Conservation (phyloP, 2,329 filamentous ascomycete species). For the Teratosphaeria viscida region DNA sequence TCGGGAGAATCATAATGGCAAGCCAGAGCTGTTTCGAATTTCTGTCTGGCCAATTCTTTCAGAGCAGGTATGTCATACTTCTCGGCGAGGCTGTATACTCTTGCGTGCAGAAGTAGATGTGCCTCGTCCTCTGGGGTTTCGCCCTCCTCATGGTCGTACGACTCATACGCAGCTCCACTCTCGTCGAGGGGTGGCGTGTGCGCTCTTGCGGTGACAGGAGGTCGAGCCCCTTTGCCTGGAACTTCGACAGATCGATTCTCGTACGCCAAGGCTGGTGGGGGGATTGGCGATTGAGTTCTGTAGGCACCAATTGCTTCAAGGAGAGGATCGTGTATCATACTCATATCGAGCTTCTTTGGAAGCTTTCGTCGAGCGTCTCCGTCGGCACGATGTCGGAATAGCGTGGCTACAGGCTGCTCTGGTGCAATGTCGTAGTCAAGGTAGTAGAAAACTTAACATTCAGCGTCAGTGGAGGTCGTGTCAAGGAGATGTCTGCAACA, state of each 20-base stretch:
- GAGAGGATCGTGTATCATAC: constrained; percentile 26
- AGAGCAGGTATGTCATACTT: constrained; percentile 41
- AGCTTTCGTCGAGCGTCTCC: constrained; percentile 16
- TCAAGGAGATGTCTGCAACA: constrained; percentile 6
- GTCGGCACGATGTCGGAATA: constrained; percentile 24
- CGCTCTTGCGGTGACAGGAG: constrained; percentile 8
- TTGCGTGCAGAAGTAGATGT: constrained; percentile 36
- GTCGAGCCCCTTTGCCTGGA: constrained; percentile 11
- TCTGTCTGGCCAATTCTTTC: constrained; percentile 35
- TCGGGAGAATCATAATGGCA: constrained; percentile 35
- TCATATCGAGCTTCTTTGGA: constrained; percentile 24
- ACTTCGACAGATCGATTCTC: constrained; percentile 9
- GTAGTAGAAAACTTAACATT: constrained; percentile 26
- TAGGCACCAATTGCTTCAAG: constrained; percentile 25
- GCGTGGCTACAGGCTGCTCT: constrained; percentile 16
- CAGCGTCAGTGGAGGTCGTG: not conserved
- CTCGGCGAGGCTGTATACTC: constrained; percentile 41
- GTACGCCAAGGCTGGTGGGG: constrained; percentile 9
- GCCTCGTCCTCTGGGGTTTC: constrained; percentile 29
- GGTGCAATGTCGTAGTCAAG: constrained; percentile 26
- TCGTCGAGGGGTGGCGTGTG: constrained; percentile 20
- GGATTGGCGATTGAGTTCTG: constrained; percentile 8
- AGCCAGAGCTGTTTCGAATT: constrained; percentile 37
- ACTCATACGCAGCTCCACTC: constrained; percentile 25
- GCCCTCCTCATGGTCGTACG: constrained; percentile 23